Evolutionary conservation across 192 early-diverging fungal species (phyloP), one percentile per base, ranked within the genome.

Genomic region (Geranomyces michiganensis): DNA sequence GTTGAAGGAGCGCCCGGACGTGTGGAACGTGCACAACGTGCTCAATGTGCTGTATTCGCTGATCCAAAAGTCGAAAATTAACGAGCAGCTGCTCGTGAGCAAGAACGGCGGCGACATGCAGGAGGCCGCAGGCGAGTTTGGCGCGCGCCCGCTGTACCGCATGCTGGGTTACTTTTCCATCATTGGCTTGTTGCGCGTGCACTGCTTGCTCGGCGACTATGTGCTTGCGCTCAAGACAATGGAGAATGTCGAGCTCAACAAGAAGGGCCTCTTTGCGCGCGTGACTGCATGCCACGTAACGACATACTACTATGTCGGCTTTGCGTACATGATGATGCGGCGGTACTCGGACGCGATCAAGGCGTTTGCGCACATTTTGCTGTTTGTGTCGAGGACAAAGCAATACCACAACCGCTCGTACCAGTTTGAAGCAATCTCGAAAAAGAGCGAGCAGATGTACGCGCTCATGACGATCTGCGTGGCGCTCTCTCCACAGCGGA

Each of bases 241-340:
- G 86, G 95, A 96, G 76, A 95, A 95, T 84, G 91, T 96, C 73
- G 96, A 96, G 71, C 82, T 96, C 67, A 89, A 90, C 85, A 94
- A 93, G 82, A 93, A 90, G 85, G 94, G 92, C 24, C 88, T 96
- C 65, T 96, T 94, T 82, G 90, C 95, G 21, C 88, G 96, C 36
- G 95, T 98, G 6, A 95, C 93, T n/a, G 94, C 94, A 5, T 96
- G 96, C 85, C 94, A 98, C 74, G 93, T 98, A 33, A 95, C 94
- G 21, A 93, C 94, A 12, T 96, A 92, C 86, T 98, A 98, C 84
- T 96, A 96, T 81, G 92, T 96, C 36, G 96, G 94, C 46, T 96
- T 98, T 76, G 88, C 94, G 33, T 98, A 96, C 85, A 89, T 96
- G 92, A 98, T 98, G 96, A 93, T 96, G 93, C 84, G 94, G 53